Evolutionary conservation across 2,329 filamentous ascomycete species (phyloP).

Genomic region (Chalara sp.): DNA sequence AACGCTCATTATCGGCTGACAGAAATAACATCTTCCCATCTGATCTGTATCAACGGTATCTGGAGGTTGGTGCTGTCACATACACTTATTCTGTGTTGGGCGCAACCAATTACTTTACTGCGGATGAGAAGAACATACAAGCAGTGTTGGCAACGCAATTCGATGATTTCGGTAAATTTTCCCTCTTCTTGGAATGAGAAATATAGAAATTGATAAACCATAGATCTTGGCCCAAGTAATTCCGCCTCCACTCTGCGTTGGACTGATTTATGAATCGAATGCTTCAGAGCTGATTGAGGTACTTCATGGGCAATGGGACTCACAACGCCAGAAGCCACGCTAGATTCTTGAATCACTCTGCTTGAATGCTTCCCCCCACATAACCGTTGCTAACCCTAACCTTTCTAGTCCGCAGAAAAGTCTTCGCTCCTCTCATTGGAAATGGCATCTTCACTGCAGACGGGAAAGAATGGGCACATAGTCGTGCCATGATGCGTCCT

Average conservation of each 20-base stretch:
- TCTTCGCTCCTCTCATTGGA: slow-evolving; percentile 31
- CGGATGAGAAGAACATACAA: slow-evolving; percentile 42
- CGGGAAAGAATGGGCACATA: slow-evolving; percentile 24
- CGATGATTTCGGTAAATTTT: slow-evolving; percentile 35
- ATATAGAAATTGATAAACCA: background rate
- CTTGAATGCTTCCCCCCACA: too few relatives aligned
- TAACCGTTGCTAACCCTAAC: too few relatives aligned
- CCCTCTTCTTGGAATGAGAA: background rate
- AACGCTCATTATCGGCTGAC: slow-evolving; percentile 17
- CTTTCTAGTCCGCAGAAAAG: slow-evolving; percentile 39
- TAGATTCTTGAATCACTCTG: too few relatives aligned
- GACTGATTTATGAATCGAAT: too few relatives aligned
- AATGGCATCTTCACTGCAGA: slow-evolving; percentile 27
- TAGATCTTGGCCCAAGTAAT: slow-evolving; percentile 35
- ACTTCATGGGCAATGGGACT: too few relatives aligned
- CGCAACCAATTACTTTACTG: slow-evolving; percentile 12
- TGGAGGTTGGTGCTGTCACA: slow-evolving; percentile 27
- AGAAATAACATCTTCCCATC: slow-evolving; percentile 17
- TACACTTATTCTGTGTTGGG: slow-evolving; percentile 19
- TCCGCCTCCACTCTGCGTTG: too few relatives aligned
- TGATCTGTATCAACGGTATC: slow-evolving; percentile 24
- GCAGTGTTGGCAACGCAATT: slow-evolving; percentile 47
- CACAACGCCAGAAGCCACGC: too few relatives aligned
- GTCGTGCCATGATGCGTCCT: slow-evolving; percentile 42
- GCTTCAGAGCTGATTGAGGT: too few relatives aligned